A percentile compares a stretch with the other conserved stretches of the same genome.
Evolutionary conservation across 2,329 filamentous ascomycete species (phyloP).

Genomic region (Fusarium mexicanum): DNA sequence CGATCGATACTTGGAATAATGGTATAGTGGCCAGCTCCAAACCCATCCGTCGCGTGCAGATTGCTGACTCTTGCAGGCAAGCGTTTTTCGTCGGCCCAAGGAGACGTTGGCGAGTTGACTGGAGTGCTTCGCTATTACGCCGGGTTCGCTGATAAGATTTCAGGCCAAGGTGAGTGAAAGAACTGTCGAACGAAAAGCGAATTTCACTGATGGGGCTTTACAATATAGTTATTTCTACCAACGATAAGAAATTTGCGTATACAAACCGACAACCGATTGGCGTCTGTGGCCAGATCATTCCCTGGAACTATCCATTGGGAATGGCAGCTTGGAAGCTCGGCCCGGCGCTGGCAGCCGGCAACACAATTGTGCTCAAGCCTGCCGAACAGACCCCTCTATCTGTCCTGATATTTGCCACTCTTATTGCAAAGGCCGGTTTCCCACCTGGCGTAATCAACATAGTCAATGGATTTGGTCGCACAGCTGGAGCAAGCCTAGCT

Average conservation of each 20-base stretch:
- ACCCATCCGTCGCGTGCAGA: too few species aligned
- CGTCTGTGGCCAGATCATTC: slow-evolving; percentile 78
- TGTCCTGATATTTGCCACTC: slow-evolving; percentile 70
- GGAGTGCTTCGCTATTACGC: slow-evolving; percentile 75
- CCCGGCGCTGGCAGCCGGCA: slow-evolving; percentile 72
- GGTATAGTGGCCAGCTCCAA: slow-evolving; percentile 49
- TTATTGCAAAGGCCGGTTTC: slow-evolving; percentile 79
- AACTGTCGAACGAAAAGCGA: too few species aligned
- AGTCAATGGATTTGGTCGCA: slow-evolving; percentile 74
- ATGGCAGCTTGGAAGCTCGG: slow-evolving; percentile 75
- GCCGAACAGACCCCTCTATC: slow-evolving; percentile 52
- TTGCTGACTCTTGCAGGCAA: not conserved
- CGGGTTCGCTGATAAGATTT: slow-evolving; percentile 77
- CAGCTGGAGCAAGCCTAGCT: slow-evolving; percentile 74
- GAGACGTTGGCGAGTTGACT: slow-evolving; percentile 65
- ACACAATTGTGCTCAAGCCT: slow-evolving; percentile 70
- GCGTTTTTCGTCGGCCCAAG: slow-evolving; percentile 71
- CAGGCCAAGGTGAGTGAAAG: too few species aligned
- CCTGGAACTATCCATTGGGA: slow-evolving; percentile 74
- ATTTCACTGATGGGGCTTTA: too few species aligned
- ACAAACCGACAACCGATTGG: slow-evolving; percentile 73
- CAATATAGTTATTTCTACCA: slow-evolving; percentile 67
- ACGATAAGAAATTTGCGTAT: slow-evolving; percentile 75
- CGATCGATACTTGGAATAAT: slow-evolving; percentile 83
- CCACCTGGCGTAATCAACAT: slow-evolving; percentile 82